Evolutionary conservation across 208 protist genomes (phyloP).

Genomic region (Wallacemonas sp.): DNA sequence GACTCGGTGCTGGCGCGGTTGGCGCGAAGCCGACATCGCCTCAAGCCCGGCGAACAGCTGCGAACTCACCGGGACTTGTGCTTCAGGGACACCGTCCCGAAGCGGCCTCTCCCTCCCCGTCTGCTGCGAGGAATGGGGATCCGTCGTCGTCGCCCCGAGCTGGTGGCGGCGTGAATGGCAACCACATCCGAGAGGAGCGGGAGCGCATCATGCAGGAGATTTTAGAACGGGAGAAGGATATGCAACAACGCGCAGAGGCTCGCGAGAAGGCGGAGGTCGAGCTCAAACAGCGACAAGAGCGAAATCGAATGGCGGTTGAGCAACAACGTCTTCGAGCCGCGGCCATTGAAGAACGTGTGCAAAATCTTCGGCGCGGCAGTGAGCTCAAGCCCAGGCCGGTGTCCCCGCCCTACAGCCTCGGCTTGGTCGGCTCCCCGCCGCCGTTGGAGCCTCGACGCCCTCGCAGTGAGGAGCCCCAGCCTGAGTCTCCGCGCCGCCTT

Average conservation of each 20-base stretch:
- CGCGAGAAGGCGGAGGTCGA: slow-evolving; percentile 15
- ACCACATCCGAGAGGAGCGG: slow-evolving; percentile 11
- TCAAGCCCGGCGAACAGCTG: neutral
- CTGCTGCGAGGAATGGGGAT: no score
- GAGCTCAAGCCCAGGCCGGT: neutral
- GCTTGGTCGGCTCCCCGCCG: slow-evolving; percentile 1
- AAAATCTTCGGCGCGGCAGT: neutral
- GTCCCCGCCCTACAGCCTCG: no score
- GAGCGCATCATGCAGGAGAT: slow-evolving; percentile 7
- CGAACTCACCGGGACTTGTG: neutral
- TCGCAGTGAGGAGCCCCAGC: slow-evolving; percentile 11
- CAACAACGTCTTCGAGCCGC: neutral
- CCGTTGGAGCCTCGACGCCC: neutral
- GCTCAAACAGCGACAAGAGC: slow-evolving; percentile 11
- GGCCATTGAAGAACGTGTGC: neutral
- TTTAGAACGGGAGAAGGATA: neutral
- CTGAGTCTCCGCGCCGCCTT: slow-evolving; percentile 1
- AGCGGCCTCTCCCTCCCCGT: neutral
- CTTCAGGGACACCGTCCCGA: neutral
- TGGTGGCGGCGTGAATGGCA: neutral
- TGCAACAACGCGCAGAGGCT: slow-evolving; percentile 6
- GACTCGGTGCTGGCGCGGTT: neutral
- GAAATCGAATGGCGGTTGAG: neutral
- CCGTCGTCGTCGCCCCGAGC: no score
- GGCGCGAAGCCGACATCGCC: neutral